These are phyloP conservation scores for Erucastrum elatum DNA, from an alignment of 345 rosid species.

Conservation along the genomic window DNA sequence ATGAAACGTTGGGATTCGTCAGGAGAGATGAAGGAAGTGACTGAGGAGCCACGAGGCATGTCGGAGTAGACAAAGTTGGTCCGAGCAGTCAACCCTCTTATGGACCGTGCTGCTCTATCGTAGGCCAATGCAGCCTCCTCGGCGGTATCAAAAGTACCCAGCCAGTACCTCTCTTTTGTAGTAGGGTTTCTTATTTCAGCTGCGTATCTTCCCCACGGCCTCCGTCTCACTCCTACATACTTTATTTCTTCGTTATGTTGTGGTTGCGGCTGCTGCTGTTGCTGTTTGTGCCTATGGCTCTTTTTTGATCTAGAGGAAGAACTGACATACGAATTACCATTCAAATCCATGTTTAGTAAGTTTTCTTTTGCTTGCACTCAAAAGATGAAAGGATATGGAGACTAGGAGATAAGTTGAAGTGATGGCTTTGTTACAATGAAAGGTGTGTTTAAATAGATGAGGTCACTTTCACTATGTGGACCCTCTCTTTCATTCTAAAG, in stretches of 20 bases:
- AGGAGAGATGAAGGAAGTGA: neutral
- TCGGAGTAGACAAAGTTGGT: neutral
- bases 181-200: conserved; percentile 1
- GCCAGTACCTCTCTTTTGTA: neutral
- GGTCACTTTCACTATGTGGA: neutral
- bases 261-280: neutral
- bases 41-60: neutral
- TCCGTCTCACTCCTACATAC: neutral
- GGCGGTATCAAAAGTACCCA: neutral
- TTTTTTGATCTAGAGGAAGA: neutral
- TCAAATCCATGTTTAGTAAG: neutral
- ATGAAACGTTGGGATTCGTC: neutral
- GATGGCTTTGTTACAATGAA: neutral
- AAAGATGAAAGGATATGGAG: neutral
- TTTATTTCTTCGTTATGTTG: neutral
- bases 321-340: neutral
- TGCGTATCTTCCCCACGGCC: neutral
- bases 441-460: neutral
- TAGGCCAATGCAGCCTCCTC: neutral
- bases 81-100: neutral
- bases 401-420: neutral
- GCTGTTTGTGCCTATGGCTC: neutral
- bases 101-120: neutral
- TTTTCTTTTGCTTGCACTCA: neutral
- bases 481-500: neutral